These are phyloP conservation scores for Laguncularia racemosa DNA, from an alignment of 345 rosid species.

Conservation along the genomic window DNA sequence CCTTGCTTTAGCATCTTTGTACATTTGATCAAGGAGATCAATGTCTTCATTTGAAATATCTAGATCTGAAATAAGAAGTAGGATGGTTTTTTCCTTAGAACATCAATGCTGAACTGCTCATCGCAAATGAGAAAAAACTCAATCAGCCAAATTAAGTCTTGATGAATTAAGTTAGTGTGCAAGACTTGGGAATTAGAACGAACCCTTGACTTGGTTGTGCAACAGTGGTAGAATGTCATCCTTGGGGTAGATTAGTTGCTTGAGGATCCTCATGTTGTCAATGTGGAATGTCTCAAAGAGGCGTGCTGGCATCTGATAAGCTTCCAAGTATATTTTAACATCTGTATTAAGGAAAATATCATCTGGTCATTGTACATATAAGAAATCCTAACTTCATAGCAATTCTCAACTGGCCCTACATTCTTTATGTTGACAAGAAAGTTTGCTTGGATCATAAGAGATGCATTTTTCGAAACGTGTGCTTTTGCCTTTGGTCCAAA, in stretches of 20 bases:
- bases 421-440: no score
- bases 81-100: constrained; percentile 15
- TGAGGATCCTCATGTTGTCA: no score
- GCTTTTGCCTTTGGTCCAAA: no score
- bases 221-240: no score
- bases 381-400: neutral
- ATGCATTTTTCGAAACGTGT: no score
- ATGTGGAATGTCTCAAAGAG: no score
- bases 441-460: no score
- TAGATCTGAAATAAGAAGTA: constrained; percentile 30
- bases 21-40: constrained; percentile 11
- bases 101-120: constrained; percentile 19
- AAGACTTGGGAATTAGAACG: no score
- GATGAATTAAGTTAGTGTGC: neutral
- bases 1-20: constrained; percentile 10
- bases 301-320: constrained; percentile 21
- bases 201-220: no score
- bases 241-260: no score
- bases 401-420: no score
- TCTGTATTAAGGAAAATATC: constrained; percentile 17
- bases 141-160: neutral
- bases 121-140: neutral
- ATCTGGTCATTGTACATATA: neutral
- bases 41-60: constrained; percentile 32
- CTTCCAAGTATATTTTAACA: constrained; percentile 30